Evolutionary conservation across 2,329 filamentous ascomycete species (phyloP).

Genomic region (Chrysoporthe austroafricana): DNA sequence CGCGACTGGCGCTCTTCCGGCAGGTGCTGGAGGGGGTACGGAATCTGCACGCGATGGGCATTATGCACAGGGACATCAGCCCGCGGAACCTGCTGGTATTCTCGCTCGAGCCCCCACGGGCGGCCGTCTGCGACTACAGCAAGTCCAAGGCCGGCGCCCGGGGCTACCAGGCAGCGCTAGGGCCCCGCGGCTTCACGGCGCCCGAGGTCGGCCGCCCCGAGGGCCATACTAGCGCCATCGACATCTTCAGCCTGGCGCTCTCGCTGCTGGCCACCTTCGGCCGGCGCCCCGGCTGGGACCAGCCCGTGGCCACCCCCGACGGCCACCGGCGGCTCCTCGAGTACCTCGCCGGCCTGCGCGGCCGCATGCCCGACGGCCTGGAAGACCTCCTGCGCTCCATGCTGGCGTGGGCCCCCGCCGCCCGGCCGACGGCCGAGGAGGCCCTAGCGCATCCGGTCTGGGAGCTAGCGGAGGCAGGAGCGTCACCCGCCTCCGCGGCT

Average conservation of each 20-base stretch:
- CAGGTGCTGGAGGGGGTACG: slow-evolving; percentile 26
- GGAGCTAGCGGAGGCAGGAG: neutral
- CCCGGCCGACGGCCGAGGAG: slow-evolving; percentile 4
- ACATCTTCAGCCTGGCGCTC: slow-evolving; percentile 15
- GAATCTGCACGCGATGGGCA: slow-evolving; percentile 20
- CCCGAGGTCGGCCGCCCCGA: neutral
- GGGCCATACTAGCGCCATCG: slow-evolving; percentile 12
- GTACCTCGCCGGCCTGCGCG: slow-evolving; percentile 4
- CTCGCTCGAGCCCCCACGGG: slow-evolving; percentile 13
- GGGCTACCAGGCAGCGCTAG: neutral
- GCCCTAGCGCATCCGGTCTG: neutral
- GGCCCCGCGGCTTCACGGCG: neutral
- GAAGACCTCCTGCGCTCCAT: slow-evolving; percentile 6
- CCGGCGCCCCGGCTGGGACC: neutral
- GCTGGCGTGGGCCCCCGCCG: slow-evolving; percentile 6
- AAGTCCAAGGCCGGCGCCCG: slow-evolving; percentile 7
- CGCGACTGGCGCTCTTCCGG: slow-evolving; percentile 25
- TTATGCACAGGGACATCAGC: slow-evolving; percentile 32
- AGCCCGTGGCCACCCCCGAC: neutral
- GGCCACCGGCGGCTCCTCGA: neutral
- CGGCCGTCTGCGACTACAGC: slow-evolving; percentile 27
- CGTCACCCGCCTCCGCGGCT: neutral
- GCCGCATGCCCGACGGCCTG: neutral
- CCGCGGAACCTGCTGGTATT: slow-evolving; percentile 27
- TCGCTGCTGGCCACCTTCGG: slow-evolving; percentile 11